Conservation (phyloP, 164 flowering plant species). For the Buxus sempervirens region DNA sequence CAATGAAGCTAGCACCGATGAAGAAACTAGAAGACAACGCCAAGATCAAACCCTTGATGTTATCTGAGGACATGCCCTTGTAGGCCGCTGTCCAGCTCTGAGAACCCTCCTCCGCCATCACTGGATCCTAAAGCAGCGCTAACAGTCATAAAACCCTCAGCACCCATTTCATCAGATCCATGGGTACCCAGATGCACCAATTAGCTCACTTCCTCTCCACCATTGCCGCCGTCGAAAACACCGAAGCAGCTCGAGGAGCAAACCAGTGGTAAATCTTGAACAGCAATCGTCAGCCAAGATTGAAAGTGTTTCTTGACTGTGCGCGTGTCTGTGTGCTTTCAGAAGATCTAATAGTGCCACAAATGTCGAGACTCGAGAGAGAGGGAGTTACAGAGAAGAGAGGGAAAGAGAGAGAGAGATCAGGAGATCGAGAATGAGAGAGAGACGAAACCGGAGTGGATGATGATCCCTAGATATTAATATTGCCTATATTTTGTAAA, state of each 20-base stretch:
- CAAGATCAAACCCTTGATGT: conserved; percentile 65
- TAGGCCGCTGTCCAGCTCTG: conserved; percentile 42
- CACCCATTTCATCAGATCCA: conserved; percentile 16
- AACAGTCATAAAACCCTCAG: conserved; percentile 9
- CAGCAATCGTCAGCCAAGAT: background rate
- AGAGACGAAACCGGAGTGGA: too few relatives aligned
- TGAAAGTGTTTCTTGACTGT: background rate
- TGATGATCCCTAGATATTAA: too few relatives aligned
- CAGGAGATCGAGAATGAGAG: too few relatives aligned
- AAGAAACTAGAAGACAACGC: conserved; percentile 69
- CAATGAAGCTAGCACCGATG: conserved; percentile 79
- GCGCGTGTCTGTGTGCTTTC: too few relatives aligned
- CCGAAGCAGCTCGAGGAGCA: background rate
- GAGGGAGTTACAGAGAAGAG: too few relatives aligned
- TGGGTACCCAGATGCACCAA: conserved; percentile 1
- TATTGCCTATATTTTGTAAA: too few relatives aligned
- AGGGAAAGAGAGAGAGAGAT: too few relatives aligned
- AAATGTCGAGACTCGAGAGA: too few relatives aligned
- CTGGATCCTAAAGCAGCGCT: conserved; percentile 14
- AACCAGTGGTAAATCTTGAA: background rate
- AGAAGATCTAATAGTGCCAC: too few relatives aligned
- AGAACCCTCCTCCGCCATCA: conserved; percentile 18
- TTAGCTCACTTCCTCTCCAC: background rate
- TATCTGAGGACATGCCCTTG: conserved; percentile 74
- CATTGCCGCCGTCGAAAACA: background rate